Percentiles rank a stretch among this genome's conserved stretches.
Conservation (phyloP, 2,329 filamentous ascomycete genomes). For the Coniochaeta hoffmannii region DNA sequence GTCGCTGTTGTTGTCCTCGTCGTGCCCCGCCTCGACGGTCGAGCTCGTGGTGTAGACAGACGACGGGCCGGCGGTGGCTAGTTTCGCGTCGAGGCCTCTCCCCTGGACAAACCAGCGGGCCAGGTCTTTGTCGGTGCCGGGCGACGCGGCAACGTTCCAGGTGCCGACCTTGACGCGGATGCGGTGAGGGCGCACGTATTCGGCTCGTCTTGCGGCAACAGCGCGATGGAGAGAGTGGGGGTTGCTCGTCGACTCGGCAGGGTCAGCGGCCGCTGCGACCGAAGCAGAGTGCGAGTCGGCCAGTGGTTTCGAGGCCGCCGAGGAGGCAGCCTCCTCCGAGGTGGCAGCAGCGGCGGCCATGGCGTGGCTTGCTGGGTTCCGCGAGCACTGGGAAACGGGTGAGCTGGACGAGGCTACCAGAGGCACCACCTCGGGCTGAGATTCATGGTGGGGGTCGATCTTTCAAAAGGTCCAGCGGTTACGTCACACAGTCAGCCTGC, state of each 20-base stretch:
- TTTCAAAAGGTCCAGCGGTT: too few species aligned
- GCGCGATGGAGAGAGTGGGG: constrained; percentile 55
- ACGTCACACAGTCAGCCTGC: too few species aligned
- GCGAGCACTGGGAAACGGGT: too few species aligned
- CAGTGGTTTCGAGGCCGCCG: background rate
- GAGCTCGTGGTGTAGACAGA: constrained; percentile 23
- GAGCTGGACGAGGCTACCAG: too few species aligned
- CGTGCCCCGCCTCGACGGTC: constrained; percentile 23
- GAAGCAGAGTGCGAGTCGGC: background rate
- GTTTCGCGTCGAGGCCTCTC: constrained; percentile 57
- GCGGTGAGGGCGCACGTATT: constrained; percentile 69
- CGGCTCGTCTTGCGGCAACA: constrained; percentile 64
- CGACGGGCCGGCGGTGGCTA: constrained; percentile 48
- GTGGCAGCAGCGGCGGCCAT: background rate
- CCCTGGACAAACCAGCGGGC: constrained; percentile 81
- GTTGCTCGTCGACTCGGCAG: constrained; percentile 32
- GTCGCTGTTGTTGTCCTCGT: constrained; percentile 17
- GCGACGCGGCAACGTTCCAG: constrained; percentile 87
- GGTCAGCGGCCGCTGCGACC: background rate
- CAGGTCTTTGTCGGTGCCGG: constrained; percentile 81
- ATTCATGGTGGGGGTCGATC: too few species aligned
- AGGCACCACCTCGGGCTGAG: too few species aligned
- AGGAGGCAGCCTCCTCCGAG: background rate
- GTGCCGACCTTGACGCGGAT: constrained; percentile 85
- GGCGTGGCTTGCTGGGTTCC: too few species aligned